Evolutionary conservation across 192 early-diverging fungal genomes (phyloP), one percentile per base, ranked within the genome.

Genomic region (Coemansia sp.): DNA sequence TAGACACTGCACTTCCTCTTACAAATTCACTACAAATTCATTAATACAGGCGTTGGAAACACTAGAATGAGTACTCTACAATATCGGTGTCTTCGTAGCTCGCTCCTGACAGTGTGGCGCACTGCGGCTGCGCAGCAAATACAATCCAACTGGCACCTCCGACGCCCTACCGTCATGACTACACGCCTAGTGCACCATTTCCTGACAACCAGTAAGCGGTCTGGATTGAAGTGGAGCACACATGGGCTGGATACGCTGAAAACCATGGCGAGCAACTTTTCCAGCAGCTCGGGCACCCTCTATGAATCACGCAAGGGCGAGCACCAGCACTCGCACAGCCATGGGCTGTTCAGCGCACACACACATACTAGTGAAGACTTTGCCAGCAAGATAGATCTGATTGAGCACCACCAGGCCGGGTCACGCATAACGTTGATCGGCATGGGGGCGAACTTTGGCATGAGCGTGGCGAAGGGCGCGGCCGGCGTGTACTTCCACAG

Each of bases 401-500:
- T 81, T n/a, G 79, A 81, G 62, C 79, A 81, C 53, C 71, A 76
- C 59, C 51, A 86, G 75, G 74, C 83, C 24, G 89, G 89, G n/a
- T 84, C 86, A 33, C 86, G 87, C 3, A 89, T 91, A 42, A 91
- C 89, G 16, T 67, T 91, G 19, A 82, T 89, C 21, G 89, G 89
- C n/a, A 81, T 91, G 67, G 86, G 70, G 2, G 83, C 87, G 4
- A 91, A 91, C 69, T 59, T 91, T 40, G 84, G 86, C 0, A 76
- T 91, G 68, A 86, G 85, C 11, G 81, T 84, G 56, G 71, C 83
- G 29, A 91, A 91, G 67, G 89, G 89, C 17, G 59, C 83, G n/a
- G 89, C 88, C 9, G 89, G 89, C 6, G 77, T 85, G 81, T 84
- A 81, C 13, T 85, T 88, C 80, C 90, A 92, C 79, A 91, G 89